These are phyloP conservation scores for Hymenoscyphus scutula DNA, from an alignment of 2,329 filamentous ascomycete species.

Conservation along the genomic window DNA sequence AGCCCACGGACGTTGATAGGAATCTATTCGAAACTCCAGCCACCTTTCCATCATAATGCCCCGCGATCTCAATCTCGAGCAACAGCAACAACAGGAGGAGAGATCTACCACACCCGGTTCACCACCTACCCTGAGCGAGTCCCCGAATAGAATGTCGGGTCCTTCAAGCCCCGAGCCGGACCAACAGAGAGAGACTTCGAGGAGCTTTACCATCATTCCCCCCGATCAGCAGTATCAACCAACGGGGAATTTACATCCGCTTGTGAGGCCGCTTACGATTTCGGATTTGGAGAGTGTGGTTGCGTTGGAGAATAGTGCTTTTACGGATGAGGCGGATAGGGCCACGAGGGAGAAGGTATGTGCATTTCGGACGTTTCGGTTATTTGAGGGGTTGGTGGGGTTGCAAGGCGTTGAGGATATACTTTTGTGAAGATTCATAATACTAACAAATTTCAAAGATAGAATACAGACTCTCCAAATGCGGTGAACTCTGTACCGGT, in stretches of 20 bases:
- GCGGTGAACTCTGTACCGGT: slow-evolving; percentile 75
- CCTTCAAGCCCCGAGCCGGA: slow-evolving; percentile 10
- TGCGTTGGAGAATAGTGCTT: slow-evolving; percentile 54
- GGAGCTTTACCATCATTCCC: slow-evolving; percentile 13
- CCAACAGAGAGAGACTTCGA: neutral
- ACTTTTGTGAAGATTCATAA: neutral
- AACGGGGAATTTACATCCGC: slow-evolving; percentile 63
- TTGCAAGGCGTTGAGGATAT: neutral
- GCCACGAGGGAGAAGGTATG: slow-evolving; percentile 54
- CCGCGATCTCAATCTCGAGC: slow-evolving; percentile 5
- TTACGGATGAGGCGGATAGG: slow-evolving; percentile 48
- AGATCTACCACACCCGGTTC: slow-evolving; percentile 4
- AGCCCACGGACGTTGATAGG: no score
- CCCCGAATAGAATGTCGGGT: slow-evolving; percentile 15
- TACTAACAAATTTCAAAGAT: slow-evolving; percentile 49
- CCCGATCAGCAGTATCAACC: slow-evolving; percentile 23
- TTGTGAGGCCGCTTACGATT: slow-evolving; percentile 69
- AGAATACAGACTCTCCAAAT: slow-evolving; percentile 70
- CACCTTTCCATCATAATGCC: neutral
- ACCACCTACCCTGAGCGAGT: slow-evolving; percentile 14
- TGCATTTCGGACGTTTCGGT: slow-evolving; percentile 8
- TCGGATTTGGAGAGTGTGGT: slow-evolving; percentile 61
- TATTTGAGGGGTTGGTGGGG: neutral
- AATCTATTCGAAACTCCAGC: no score
- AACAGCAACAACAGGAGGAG: neutral